A percentile compares a stretch with the other conserved stretches of the same genome.
These are phyloP conservation scores for Fusarium newnesense DNA, from an alignment of 2,329 filamentous ascomycete genomes.

Conservation along the genomic window DNA sequence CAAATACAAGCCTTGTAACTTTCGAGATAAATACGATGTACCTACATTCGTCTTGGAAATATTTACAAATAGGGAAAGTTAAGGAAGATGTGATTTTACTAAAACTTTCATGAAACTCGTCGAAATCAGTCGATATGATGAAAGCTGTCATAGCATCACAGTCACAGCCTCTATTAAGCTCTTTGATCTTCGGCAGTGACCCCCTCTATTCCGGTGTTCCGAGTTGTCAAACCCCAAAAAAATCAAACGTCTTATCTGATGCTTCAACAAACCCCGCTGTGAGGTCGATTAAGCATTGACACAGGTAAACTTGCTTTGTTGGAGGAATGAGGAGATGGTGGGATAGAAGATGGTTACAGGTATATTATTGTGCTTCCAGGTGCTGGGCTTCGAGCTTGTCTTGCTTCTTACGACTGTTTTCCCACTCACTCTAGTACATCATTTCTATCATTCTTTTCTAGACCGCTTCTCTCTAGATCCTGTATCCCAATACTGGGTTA, in stretches of 20 bases:
- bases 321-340: conserved; percentile 18
- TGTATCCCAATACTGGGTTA: neutral
- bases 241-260: conserved; percentile 26
- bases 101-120: neutral
- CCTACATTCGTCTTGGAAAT: neutral
- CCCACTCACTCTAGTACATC: neutral
- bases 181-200: neutral
- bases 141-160: neutral
- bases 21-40: neutral
- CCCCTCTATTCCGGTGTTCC: conserved; percentile 1
- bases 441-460: neutral
- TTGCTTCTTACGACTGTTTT: conserved; percentile 3
- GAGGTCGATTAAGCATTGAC: neutral
- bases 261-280: conserved; percentile 15
- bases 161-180: neutral
- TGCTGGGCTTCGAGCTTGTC: conserved; percentile 2
- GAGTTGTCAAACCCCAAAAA: conserved; percentile 8
- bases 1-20: neutral
- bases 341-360: conserved; percentile 10
- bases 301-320: neutral
- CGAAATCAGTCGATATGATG: neutral
- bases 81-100: neutral
- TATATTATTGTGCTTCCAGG: neutral
- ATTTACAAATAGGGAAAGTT: neutral
- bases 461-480: conserved; percentile 14